Percentiles rank a stretch among this genome's conserved stretches.
phyloP scores from a whole-genome alignment of 495 filamentous ascomycete species.

The Aspergillus haitiensis region DNA sequence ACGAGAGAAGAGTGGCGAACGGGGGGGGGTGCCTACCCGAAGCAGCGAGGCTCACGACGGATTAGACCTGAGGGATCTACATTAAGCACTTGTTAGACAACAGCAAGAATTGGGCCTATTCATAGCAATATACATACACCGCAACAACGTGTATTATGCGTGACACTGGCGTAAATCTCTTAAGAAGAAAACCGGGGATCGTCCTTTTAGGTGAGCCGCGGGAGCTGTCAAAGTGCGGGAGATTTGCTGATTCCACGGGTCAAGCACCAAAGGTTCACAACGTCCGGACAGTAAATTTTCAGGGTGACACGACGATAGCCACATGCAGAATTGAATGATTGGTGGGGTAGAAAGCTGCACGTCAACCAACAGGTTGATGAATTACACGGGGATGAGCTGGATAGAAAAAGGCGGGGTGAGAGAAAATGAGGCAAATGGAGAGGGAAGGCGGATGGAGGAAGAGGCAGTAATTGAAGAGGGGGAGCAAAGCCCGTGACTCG shows the following conservation, averaged over 20 bases:
- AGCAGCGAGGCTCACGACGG: slow-evolving; percentile 15
- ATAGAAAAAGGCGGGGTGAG: slow-evolving; percentile 15
- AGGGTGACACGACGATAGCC: slow-evolving; percentile 19
- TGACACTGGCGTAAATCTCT: slow-evolving; percentile 12
- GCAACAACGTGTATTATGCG: slow-evolving; percentile 2
- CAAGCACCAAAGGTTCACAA: slow-evolving; percentile 31
- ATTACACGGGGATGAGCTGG: slow-evolving; percentile 4
- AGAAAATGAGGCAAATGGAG: slow-evolving; percentile 13
- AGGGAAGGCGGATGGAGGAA: slow-evolving; percentile 14
- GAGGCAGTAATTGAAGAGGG: slow-evolving; percentile 14
- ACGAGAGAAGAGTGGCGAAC: slow-evolving; percentile 21
- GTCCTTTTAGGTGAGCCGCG: slow-evolving; percentile 32
- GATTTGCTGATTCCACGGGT: slow-evolving; percentile 45
- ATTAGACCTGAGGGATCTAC: slow-evolving; percentile 3
- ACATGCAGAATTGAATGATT: slow-evolving; percentile 15
- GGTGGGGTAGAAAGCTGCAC: slow-evolving; percentile 16
- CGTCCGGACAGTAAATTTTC: slow-evolving; percentile 15
- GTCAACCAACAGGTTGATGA: slow-evolving; percentile 8
- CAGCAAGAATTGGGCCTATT: slow-evolving; percentile 1
- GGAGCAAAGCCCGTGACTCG: slow-evolving; percentile 9
- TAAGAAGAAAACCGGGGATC: slow-evolving; percentile 20
- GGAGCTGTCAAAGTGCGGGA: slow-evolving; percentile 43
- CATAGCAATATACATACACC: slow-evolving; percentile 8
- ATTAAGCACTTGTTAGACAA: slow-evolving; percentile 11
- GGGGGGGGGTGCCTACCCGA: slow-evolving; percentile 22